Evolutionary conservation across 305 asterid genomes (phyloP).

Genomic region (Fraxinus paxiana): DNA sequence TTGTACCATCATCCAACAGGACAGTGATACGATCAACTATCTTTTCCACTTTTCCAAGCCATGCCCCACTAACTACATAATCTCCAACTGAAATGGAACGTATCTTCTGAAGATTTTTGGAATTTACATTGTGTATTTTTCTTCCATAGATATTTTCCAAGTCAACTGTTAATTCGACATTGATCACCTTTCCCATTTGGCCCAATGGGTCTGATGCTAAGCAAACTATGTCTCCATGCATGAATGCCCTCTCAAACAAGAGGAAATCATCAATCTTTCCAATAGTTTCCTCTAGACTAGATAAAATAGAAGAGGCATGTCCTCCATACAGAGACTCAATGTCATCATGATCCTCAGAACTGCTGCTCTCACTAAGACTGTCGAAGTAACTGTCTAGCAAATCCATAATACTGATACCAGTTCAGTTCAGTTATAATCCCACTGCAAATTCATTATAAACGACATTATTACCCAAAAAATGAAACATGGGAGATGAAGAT

Average conservation of each 20-base stretch:
- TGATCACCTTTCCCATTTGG: conserved; percentile 73
- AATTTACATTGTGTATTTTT: conserved; percentile 40
- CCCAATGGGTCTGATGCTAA: conserved; percentile 57
- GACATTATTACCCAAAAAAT: background rate
- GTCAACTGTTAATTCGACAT: conserved; percentile 55
- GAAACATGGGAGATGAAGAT: background rate
- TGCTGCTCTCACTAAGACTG: conserved; percentile 72
- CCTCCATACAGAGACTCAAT: conserved; percentile 64
- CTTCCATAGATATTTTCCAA: conserved; percentile 63
- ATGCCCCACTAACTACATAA: conserved; percentile 55
- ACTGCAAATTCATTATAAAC: conserved; percentile 21
- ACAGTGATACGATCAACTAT: conserved; percentile 51
- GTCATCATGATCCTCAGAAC: conserved; percentile 78
- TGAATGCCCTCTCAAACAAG: conserved; percentile 67
- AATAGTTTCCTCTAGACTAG: conserved; percentile 76
- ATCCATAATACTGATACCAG: conserved; percentile 52
- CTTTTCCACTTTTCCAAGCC: conserved; percentile 85
- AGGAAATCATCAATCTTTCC: conserved; percentile 83
- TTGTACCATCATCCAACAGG: conserved; percentile 64
- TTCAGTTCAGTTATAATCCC: background rate
- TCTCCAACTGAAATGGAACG: conserved; percentile 61
- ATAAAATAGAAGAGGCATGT: conserved; percentile 67
- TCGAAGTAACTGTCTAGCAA: conserved; percentile 57
- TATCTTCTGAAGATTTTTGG: conserved; percentile 50
- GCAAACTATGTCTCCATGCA: conserved; percentile 67